These are phyloP conservation scores for Cryptosporidium bovis DNA, from an alignment of 169 alveolate species.

Conservation along the genomic window DNA sequence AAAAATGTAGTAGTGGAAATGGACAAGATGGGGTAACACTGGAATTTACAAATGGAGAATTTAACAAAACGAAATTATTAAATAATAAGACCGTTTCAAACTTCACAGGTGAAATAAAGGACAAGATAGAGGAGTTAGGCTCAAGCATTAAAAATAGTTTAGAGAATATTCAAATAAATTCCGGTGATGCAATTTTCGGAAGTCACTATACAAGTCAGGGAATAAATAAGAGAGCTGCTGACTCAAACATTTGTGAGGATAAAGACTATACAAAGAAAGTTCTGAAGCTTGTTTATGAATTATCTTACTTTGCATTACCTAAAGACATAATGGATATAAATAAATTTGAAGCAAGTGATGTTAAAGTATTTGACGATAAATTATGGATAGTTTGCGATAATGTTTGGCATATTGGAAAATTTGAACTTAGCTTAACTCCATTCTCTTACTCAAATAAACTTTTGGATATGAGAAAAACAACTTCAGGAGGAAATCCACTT, in stretches of 20 bases:
- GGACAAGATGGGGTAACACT: neutral
- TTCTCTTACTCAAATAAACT: slow-evolving; percentile 46
- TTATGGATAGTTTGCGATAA: slow-evolving; percentile 74
- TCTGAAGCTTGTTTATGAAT: slow-evolving; percentile 48
- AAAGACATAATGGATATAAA: slow-evolving; percentile 34
- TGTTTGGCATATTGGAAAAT: slow-evolving; percentile 66
- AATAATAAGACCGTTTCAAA: neutral
- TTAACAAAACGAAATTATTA: neutral
- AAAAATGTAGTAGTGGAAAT: neutral
- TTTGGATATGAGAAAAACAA: slow-evolving; percentile 39
- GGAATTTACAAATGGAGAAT: neutral
- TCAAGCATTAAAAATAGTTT: neutral
- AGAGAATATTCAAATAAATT: neutral
- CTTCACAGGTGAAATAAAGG: neutral
- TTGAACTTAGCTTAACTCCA: slow-evolving; percentile 67
- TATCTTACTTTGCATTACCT: slow-evolving; percentile 67
- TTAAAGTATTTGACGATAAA: slow-evolving; percentile 55
- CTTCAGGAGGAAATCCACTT: slow-evolving; percentile 57
- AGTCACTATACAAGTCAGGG: slow-evolving; percentile 45
- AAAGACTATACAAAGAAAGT: slow-evolving; percentile 64
- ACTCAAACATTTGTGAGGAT: slow-evolving; percentile 49
- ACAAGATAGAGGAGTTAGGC: neutral
- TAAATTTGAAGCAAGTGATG: slow-evolving; percentile 74
- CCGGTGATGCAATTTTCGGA: slow-evolving; percentile 24
- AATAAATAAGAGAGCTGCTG: slow-evolving; percentile 52